Evolutionary conservation across 208 protist genomes (phyloP), one percentile per base, ranked within the genome.

Genomic region (Acanthamoeba royreba): DNA sequence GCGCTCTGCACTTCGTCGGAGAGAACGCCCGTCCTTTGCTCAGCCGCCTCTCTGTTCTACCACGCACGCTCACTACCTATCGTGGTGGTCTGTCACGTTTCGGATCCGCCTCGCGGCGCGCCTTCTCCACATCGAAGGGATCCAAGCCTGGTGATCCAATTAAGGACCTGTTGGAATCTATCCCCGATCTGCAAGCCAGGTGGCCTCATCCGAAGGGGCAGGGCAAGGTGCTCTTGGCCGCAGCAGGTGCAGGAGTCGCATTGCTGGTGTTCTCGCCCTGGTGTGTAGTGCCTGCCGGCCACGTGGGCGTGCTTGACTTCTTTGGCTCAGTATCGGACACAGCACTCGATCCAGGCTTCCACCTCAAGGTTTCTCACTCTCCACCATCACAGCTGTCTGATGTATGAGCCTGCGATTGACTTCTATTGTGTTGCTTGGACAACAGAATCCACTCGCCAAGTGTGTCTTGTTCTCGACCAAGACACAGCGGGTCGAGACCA

Each of bases 381-480:
- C 35, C 22, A n/a, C 35, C 22, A 81, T 46, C 28, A 40, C 22
- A 22, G 74, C 3, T 85, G 13, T 40, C 25, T 31, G 3, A 42
- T 8, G 7, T 79, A 45, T 38, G 69, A 7, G 69, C 11, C 2
- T 4, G 40, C 69, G 5, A 13, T 2, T 38, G 40, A 28, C n/a
- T 38, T 83, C 7, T 25, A 17, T 4, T 15, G 4, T 15, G 45
- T 2, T 45, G 13, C n/a, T 40, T 35, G 0, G 8, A 7, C 47
- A 63, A 43, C 61, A 74, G 66, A 92, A 92, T 42, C 66, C 87
- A n/a, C 77, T 86, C 28, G 52, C 52, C 61, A 47, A 52, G 45
- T 93, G 52, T 22, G 55, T 66, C 9, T 25, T 63, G 28, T 94
- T 94, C 66, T 94, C 92, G 17, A 92, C 85, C 9, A 91, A 94